Evolutionary conservation across 2,329 filamentous ascomycete genomes (phyloP).

Genomic region (Lecanicillium sp.): DNA sequence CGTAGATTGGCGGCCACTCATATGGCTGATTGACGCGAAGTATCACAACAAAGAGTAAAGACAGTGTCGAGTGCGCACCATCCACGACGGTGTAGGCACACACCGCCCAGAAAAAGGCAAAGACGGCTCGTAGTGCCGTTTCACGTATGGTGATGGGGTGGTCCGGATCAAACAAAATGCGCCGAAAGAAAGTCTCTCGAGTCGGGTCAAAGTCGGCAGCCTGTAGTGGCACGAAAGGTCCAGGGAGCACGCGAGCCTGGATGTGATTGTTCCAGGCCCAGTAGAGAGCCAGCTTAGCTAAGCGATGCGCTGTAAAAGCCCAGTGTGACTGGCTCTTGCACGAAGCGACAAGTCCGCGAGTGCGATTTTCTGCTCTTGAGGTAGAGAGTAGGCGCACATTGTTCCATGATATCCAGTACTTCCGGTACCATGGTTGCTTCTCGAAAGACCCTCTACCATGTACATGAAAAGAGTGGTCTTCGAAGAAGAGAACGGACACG

Average conservation of each 20-base stretch:
- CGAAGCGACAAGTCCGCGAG: background rate
- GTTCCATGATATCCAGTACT: background rate
- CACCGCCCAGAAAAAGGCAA: background rate
- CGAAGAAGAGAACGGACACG: background rate
- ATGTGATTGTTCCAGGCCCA: background rate
- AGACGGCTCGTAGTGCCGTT: background rate
- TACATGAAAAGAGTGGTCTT: background rate
- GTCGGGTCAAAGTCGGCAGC: background rate
- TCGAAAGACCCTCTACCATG: background rate
- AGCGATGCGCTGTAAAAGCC: background rate
- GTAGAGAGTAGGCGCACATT: background rate
- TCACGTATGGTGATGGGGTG: background rate
- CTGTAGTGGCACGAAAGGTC: background rate
- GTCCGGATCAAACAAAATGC: background rate
- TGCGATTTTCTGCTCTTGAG: background rate
- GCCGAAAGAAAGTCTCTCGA: background rate
- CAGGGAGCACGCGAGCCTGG: background rate
- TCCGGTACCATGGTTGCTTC: background rate
- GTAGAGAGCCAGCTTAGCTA: background rate
- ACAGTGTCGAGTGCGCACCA: background rate
- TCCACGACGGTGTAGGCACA: background rate
- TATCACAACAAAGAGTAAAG: background rate
- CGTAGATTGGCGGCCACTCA: background rate
- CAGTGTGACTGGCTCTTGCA: background rate
- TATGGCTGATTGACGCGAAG: background rate